A percentile compares a stretch with the other conserved stretches of the same genome.
phyloP scores from a whole-genome alignment of 192 early-diverging fungal species.

The Coemansia sp. region DNA sequence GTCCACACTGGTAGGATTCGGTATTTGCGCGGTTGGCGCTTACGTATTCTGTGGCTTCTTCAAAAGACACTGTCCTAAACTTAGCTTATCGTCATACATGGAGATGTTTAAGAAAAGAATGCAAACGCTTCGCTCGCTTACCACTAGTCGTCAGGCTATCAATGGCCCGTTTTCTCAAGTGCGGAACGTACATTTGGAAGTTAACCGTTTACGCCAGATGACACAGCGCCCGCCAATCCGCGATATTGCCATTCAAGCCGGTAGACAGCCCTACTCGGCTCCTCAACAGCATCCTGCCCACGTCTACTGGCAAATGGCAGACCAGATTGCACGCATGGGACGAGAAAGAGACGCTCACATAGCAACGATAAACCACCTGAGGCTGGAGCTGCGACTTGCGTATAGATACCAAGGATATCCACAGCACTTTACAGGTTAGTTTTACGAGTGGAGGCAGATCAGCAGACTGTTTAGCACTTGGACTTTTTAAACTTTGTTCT shows the following conservation, averaged over 20 bases:
- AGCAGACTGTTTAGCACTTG: not conserved
- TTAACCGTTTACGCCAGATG: not conserved
- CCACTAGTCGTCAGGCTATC: not conserved
- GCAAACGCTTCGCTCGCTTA: not conserved
- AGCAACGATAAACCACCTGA: slow-evolving; percentile 4
- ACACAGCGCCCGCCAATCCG: not conserved
- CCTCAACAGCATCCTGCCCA: not conserved
- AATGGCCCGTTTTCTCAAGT: not conserved
- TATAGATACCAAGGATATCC: not conserved
- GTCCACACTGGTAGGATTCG: slow-evolving; percentile 1
- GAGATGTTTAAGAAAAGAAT: not conserved
- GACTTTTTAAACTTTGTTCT: not conserved
- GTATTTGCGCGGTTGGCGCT: not conserved
- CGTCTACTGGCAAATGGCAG: slow-evolving; percentile 2
- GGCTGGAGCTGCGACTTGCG: not conserved
- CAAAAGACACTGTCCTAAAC: not conserved
- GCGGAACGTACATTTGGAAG: slow-evolving; percentile 8
- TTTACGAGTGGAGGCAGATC: not conserved
- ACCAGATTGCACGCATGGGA: slow-evolving; percentile 6
- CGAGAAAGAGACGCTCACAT: slow-evolving; percentile 5
- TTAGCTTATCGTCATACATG: not conserved
- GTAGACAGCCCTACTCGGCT: not conserved
- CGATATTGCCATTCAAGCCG: slow-evolving; percentile 7
- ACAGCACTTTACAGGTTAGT: not conserved
- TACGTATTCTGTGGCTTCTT: not conserved